These are phyloP conservation scores for Dryadomyces sulphureus DNA, from an alignment of 2,329 filamentous ascomycete species.

Conservation along the genomic window DNA sequence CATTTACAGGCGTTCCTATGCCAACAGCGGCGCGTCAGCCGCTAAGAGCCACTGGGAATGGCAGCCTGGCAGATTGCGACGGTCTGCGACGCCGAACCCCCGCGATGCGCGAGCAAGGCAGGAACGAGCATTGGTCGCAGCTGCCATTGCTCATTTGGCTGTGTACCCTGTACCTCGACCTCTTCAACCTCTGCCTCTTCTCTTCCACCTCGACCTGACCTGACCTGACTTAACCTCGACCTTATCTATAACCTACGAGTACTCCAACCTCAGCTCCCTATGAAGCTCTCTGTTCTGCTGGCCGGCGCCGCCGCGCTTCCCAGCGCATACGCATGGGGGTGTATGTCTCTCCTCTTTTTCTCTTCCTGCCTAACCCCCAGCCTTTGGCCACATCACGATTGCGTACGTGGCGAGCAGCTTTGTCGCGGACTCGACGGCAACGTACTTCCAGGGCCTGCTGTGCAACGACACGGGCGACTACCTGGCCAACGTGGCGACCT, in stretches of 20 bases:
- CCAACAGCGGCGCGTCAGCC: neutral
- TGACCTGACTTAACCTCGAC: too few species aligned
- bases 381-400: constrained; percentile 50
- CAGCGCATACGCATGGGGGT: constrained; percentile 24
- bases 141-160: too few species aligned
- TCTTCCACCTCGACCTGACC: too few species aligned
- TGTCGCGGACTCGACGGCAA: constrained; percentile 38
- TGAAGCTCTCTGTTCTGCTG: constrained; percentile 11
- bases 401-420: constrained; percentile 48
- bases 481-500: constrained; percentile 47
- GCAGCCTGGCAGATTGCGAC: too few species aligned
- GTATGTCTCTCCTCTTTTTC: constrained; percentile 17
- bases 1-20: neutral
- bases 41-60: neutral
- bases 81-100: too few species aligned
- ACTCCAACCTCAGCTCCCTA: neutral
- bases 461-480: constrained; percentile 39
- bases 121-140: too few species aligned
- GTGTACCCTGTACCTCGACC: too few species aligned
- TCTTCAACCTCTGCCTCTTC: too few species aligned
- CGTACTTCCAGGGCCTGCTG: constrained; percentile 43
- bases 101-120: too few species aligned
- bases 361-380: constrained; percentile 16
- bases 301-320: constrained; percentile 19
- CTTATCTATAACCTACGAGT: too few species aligned